Conservation (phyloP, 129 eudicot genomes). For the Lactuca sativa region DNA sequence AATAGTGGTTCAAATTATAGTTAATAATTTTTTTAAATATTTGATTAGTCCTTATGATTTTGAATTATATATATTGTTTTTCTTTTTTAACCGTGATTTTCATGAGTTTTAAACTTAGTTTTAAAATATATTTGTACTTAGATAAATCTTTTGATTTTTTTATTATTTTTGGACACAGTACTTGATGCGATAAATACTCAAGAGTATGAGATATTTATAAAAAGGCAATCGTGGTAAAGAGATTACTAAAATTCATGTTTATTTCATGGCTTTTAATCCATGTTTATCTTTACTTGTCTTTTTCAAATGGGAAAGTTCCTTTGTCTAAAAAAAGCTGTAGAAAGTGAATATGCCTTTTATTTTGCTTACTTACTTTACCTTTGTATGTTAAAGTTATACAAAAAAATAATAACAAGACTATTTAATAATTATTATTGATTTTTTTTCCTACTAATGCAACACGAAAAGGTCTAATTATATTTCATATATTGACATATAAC, state of each 20-base stretch:
- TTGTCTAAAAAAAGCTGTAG: slow-evolving; percentile 9
- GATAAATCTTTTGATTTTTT: too few relatives aligned
- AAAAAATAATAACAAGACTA: not conserved
- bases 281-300: slow-evolving; percentile 11
- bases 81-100: too few relatives aligned
- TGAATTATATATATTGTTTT: too few relatives aligned
- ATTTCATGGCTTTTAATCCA: slow-evolving; percentile 2
- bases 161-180: too few relatives aligned
- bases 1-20: too few relatives aligned
- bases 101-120: too few relatives aligned
- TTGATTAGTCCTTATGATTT: too few relatives aligned
- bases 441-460: not conserved
- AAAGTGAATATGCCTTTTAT: slow-evolving; percentile 22
- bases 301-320: slow-evolving; percentile 14
- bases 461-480: not conserved
- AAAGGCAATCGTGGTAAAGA: not conserved
- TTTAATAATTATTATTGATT: too few relatives aligned
- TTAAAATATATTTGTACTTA: too few relatives aligned
- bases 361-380: slow-evolving; percentile 9
- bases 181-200: too few relatives aligned
- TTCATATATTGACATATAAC: not conserved
- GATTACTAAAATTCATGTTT: not conserved
- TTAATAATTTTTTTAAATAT: too few relatives aligned
- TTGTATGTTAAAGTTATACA: not conserved
- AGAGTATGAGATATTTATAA: not conserved